Base-by-base conservation (phyloP, 352 stramenopile genomes). In the Pythium folliculosum region DNA sequence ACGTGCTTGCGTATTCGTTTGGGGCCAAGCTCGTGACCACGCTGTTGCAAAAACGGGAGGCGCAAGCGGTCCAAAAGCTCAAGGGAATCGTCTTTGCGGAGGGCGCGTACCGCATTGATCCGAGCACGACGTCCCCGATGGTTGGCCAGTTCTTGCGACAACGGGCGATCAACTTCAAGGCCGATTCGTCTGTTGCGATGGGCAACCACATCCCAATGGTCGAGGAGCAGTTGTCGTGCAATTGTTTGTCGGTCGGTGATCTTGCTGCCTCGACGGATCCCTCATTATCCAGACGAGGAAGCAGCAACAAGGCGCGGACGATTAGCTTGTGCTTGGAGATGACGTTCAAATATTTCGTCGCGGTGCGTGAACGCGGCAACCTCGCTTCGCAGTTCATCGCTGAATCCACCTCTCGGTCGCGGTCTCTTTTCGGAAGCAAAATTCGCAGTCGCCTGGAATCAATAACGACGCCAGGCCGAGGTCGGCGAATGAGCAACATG, bases 131-230 rank as follows among this genome's bases (percentile, higher is more conserved):
- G 22, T 82, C 80, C 25, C 77, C 81, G 2, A 71, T 76, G 37
- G 78, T 91, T 21, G 80, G 72, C 13, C 77, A 88, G 25, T 90
- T 93, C 47, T 69, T 91, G 48, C 74, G 70, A 13, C 73, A 89
- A 63, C 71, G 74, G 9, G 81, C 82, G 21, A 91, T 93, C 53
- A 93, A 93, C 52, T 93, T 91, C 63, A 91, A 88, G 69, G 81
- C 78, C 7, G 81, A 91, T 49, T 44, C 67, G 14, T 47, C 77
- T 21, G 67, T 86, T 16, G 25, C 76, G 17, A 77, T 84, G 2
- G 81, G 82, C 30, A 69, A 59, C 23, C 82, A 87, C 60, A 86
- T 92, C 23, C 65, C 75, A 0, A 62, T 56, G 23, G 79, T 76
- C 43, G 82, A 89, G 56, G 79, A 85, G 43, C 82, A 90, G 64